These are phyloP conservation scores for Leishmania major DNA, from an alignment of 208 protist genomes.

Conservation along the genomic window DNA sequence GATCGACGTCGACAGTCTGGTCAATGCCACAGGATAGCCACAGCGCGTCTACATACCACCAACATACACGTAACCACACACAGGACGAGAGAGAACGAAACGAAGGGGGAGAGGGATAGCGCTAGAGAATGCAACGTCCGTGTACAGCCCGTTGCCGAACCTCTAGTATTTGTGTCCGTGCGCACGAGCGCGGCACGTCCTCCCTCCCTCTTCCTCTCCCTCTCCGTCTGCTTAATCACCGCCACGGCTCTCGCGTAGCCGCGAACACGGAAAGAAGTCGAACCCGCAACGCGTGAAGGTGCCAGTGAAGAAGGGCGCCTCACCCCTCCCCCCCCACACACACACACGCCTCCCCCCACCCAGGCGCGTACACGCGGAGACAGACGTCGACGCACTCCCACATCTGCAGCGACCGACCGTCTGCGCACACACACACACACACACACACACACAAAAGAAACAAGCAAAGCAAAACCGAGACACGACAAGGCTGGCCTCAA, in stretches of 20 bases:
- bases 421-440: neutral
- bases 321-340: too few species aligned
- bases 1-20: neutral
- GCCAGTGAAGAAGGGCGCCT: neutral
- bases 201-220: too few species aligned
- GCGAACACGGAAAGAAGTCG: neutral
- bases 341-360: too few species aligned
- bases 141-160: neutral
- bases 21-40: neutral
- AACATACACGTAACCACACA: neutral
- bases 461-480: neutral
- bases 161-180: neutral
- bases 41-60: neutral
- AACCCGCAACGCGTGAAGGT: too few species aligned
- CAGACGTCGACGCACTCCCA: neutral
- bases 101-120: neutral
- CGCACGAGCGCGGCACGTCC: neutral
- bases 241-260: too few species aligned
- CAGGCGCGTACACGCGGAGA: neutral
- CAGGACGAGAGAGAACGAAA: neutral
- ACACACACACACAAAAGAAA: neutral
- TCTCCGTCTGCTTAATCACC: neutral
- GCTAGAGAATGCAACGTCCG: neutral
- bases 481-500: constrained; percentile 16
- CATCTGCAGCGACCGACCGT: neutral